Evolutionary conservation across 2,329 filamentous ascomycete species (phyloP), one percentile per base, ranked within the genome.

Genomic region (Cryphonectria nitschkei): DNA sequence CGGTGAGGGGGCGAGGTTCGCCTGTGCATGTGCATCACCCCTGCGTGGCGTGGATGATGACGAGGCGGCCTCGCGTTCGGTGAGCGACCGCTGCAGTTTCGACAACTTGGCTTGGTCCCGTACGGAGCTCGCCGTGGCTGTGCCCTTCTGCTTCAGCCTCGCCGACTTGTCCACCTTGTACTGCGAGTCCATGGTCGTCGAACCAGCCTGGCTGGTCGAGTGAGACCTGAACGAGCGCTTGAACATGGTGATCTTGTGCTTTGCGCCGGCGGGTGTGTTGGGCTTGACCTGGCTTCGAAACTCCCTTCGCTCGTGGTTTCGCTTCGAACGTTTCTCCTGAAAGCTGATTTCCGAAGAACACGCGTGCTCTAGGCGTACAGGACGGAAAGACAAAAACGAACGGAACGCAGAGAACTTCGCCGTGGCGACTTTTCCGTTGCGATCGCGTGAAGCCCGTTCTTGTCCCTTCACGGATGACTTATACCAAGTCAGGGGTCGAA

Each of bases 181-280:
- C 74, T 80, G 79, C 73, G 79, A 74, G 75, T 81, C 80, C 76
- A 78, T 78, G 50, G 73, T 70, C 69, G 75, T 69, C 73, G 76
- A 34, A 73, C 77, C 76, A 76, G 77, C 74, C 74, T 79, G 77
- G 77, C 79, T 75, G 81, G 81, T 76, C 77, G 95, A 92, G 82
- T 91, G 92, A 76, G 92, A 91, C 81, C 90, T 87, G 84, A 96
- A 95, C 79, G 94, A 95, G 81, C 93, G 93, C 85, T 94, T 97
- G 87, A 97, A 97, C 93, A 97, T 97, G 82, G 80, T 86, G 84
- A 79, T 72, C 78, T 75, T 71, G 79, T 80, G 43, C 41, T 62
- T 54, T 3, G 22, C 16, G 68, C 70, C 67, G 68, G 67, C 67
- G 66, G 71, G 29, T 68, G 39, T 68, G n/a, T 56, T 65, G 62